Evolutionary conservation across 306 rosid species (phyloP).

Genomic region (Pyrus pyrifolia): DNA sequence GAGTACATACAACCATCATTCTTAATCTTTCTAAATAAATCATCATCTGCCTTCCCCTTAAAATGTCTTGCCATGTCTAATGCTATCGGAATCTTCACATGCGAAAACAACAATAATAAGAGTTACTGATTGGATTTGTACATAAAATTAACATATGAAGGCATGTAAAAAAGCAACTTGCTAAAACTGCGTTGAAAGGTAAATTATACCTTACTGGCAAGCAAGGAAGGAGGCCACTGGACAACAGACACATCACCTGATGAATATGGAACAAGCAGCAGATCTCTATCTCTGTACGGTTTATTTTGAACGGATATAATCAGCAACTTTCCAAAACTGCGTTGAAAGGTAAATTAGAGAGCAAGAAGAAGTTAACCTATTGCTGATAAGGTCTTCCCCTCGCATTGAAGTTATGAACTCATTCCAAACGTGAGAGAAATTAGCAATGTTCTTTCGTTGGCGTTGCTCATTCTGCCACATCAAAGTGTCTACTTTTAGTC

Average conservation of each 20-base stretch:
- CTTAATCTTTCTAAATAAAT: constrained; percentile 65
- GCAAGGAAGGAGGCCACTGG: constrained; percentile 99
- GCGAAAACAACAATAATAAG: constrained; percentile 11
- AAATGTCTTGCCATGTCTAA: constrained; percentile 93
- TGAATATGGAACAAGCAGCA: constrained; percentile 72
- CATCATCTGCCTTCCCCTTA: constrained; percentile 65
- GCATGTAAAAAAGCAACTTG: constrained; percentile 7
- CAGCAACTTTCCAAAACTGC: constrained; percentile 24
- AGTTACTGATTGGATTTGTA: not conserved
- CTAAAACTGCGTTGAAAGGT: too few species aligned
- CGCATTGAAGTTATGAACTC: constrained; percentile 75
- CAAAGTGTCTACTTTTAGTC: constrained; percentile 19
- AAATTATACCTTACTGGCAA: constrained; percentile 78
- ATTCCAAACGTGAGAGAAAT: constrained; percentile 90
- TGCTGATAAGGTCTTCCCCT: constrained; percentile 81
- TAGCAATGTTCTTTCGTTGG: constrained; percentile 55
- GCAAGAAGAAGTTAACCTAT: constrained; percentile 41
- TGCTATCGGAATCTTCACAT: constrained; percentile 86
- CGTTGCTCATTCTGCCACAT: constrained; percentile 45
- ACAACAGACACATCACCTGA: constrained; percentile 54
- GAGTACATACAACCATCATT: constrained; percentile 68
- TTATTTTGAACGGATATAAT: constrained; percentile 16
- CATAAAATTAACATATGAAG: constrained; percentile 9
- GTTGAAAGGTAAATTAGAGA: constrained; percentile 3
- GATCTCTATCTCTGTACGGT: constrained; percentile 72